Evolutionary conservation across 257 asterid genomes (phyloP), one percentile per base, ranked within the genome.

Genomic region (Haberlea rhodopensis): DNA sequence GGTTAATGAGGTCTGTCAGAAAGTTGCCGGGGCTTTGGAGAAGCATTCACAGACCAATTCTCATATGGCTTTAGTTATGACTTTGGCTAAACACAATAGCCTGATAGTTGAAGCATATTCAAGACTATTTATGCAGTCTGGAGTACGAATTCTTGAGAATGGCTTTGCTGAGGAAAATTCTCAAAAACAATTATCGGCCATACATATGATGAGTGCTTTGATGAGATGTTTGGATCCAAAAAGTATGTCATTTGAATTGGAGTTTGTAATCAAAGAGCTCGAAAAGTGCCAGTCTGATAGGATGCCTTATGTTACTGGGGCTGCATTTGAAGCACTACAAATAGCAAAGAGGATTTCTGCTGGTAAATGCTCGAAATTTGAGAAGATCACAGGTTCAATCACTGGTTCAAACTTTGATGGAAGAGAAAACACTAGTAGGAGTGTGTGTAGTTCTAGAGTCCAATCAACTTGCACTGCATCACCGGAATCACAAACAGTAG

Each of bases 1-100:
- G 88, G 84, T 89, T 43, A 88, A 92, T 69, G 95, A 89, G 76
- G 97, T 92, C 6, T 92, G 99, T 52, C 99, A 89, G 73, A 87
- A 85, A 66, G 97, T 87, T 70, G 84, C 87, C 5, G 99, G 87
- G 55, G 90, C 99, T 24, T 60, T 92, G 75, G 96, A 81, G 79
- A 85, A 85, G 74, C 96, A 89, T 57, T 62, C 85, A 15, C 95
- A 79, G 71, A 81, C 85, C n/a, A 79, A 82, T 76, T 80, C 88
- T 6, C 96, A 87, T 46, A 83, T 89, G 95, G 91, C 90, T 5
- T 81, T 91, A 22, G 88, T 91, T 56, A 82, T 79, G 57, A 83
- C 95, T 58, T 71, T 91, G 85, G 96, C 95, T 64, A 91, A 87
- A 71, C 89, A 89, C 48, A 89, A 82, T 62, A 79, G 96, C 71